Evolutionary conservation across 352 stramenopile species (phyloP).

Genomic region (Pythium folliculosum): DNA sequence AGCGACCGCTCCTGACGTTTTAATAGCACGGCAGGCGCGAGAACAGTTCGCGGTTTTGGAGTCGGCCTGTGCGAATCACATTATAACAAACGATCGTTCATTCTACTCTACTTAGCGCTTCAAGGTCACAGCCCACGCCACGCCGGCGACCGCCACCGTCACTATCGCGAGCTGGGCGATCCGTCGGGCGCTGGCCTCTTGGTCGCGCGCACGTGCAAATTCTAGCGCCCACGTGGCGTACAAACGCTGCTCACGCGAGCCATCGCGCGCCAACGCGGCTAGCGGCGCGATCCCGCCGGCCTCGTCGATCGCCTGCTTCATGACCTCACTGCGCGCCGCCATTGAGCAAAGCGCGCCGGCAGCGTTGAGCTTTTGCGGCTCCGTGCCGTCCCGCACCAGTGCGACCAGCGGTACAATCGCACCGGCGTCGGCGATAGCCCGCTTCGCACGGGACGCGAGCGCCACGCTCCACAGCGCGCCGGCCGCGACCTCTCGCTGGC

Average conservation of each 20-base stretch:
- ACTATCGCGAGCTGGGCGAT: background rate
- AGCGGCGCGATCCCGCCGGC: background rate
- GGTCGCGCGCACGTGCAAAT: background rate
- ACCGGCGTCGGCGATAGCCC: background rate
- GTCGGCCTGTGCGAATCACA: no score
- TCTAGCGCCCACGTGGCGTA: background rate
- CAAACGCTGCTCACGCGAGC: background rate
- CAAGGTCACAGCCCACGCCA: no score
- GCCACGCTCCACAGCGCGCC: background rate
- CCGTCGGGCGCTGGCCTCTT: background rate
- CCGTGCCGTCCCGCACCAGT: background rate
- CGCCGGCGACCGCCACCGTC: background rate
- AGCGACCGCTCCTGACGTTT: background rate
- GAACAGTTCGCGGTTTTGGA: no score
- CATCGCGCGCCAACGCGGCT: background rate
- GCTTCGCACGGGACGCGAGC: background rate
- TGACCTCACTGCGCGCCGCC: background rate
- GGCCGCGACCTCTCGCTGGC: background rate
- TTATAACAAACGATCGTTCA: no score
- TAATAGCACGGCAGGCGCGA: no score
- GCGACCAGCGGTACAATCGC: constrained; percentile 1
- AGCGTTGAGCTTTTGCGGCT: background rate
- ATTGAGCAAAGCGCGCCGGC: background rate
- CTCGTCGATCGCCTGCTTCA: background rate
- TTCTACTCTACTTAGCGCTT: no score